Evolutionary conservation across 257 asterid species (phyloP), one percentile per base, ranked within the genome.

Genomic region (Misopates orontium): DNA sequence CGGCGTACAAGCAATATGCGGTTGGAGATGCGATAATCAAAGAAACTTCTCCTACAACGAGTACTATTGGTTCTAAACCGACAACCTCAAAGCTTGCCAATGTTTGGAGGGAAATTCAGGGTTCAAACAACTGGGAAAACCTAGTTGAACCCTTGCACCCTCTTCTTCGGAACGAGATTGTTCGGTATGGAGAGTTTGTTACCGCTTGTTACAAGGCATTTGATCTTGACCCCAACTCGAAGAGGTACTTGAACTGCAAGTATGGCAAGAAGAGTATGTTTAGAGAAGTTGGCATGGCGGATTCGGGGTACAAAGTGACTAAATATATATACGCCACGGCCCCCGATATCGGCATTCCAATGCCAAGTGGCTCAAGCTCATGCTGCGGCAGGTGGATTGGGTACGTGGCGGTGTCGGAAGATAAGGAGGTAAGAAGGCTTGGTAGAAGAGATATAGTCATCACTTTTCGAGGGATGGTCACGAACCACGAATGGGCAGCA

Each of bases 141-240:
- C 76, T 87, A 54, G 72, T 84, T 0, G 74, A 82, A 6, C 95
- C 95, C 49, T 44, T 87, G 60, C 68, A 82, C 77, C 78, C 85
- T 15, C 82, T 82, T 14, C 86, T 87, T 8, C 73, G 83, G 4
- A 59, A 66, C 0, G 95, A 87, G 66, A 77, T 84, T 16, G 53
- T 87, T 24, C 84, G 95, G 1, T 87, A 87, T 36, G 95, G 91
- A 0, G 87, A 80, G 68, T 77, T 87, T 15, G 86, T 87, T 0
- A 62, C 74, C 3, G 91, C 89, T 7, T 87, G 95, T 65, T 87
- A 84, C 73, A 73, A 82, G 74, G 91, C 86, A 0, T 87, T 87
- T 65, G 91, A 87, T 28, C 82, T 87, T 48, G 78, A 87, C 50
- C 77, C 90, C 10, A 21, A 1, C 47, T 87, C 95, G 1, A 83